These are phyloP conservation scores for Trichosporon coremiiforme DNA, from an alignment of 1,284 basidiomycete species.

Conservation along the genomic window DNA sequence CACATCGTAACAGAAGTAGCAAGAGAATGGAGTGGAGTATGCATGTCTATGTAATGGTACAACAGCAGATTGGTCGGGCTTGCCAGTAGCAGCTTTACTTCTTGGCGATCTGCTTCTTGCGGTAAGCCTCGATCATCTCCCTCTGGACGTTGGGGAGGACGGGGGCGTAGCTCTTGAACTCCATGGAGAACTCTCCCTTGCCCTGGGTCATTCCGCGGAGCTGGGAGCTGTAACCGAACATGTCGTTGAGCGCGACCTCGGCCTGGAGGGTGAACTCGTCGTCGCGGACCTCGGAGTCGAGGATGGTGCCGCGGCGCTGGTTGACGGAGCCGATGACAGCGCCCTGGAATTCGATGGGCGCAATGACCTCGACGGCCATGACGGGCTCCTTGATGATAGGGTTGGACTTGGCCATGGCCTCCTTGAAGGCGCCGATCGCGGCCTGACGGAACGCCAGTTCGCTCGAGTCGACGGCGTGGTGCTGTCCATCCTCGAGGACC, in stretches of 20 bases:
- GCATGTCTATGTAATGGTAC: constrained; percentile 28
- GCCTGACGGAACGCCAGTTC: constrained; percentile 94
- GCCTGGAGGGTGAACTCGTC: constrained; percentile 93
- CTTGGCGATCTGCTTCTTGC: constrained; percentile 55
- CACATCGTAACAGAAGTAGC: too few species aligned
- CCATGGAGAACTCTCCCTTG: constrained; percentile 96
- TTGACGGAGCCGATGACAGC: constrained; percentile 93
- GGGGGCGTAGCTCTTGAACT: constrained; percentile 85
- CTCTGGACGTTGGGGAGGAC: constrained; percentile 87
- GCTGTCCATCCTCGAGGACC: constrained; percentile 87
- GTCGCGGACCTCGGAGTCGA: constrained; percentile 94
- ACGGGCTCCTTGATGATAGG: constrained; percentile 92
- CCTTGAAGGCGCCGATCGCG: constrained; percentile 88
- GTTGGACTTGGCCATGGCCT: constrained; percentile 75
- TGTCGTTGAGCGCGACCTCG: constrained; percentile 94
- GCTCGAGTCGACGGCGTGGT: constrained; percentile 92
- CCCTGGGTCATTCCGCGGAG: constrained; percentile 93
- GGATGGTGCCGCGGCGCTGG: constrained; percentile 87
- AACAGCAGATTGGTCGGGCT: constrained; percentile 6
- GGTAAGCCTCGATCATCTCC: constrained; percentile 72
- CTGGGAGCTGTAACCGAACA: constrained; percentile 96
- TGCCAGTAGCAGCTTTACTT: not conserved
- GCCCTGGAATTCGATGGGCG: constrained; percentile 96
- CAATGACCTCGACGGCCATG: constrained; percentile 98
- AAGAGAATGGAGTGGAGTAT: constrained; percentile 25